Base-by-base conservation (phyloP, 805 yeast species). In the Saccharomycopsis microspora region DNA sequence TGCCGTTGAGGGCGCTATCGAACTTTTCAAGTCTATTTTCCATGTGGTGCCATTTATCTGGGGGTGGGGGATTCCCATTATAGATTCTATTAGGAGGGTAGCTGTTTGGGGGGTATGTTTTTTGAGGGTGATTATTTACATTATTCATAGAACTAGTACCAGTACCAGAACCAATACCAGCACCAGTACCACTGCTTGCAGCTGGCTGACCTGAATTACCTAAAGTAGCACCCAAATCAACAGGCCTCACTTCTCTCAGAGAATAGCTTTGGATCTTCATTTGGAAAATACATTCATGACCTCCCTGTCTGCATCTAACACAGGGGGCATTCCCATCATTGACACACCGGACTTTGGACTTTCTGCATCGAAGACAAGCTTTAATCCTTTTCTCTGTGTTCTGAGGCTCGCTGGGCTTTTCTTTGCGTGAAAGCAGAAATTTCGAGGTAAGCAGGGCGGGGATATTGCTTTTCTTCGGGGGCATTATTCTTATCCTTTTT, bases 351-450 rank as follows among this genome's bases (percentile, higher is more conserved):
- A 80, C 79, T 60, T 81, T 81, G 28, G 81, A 68, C 56, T 68
- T 68, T 48, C 83, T 71, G 58, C 88, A 81, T 55, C 70, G 68
- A 29, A 75, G 67, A 59, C 88, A 81, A 3, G 87, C 86, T 56
- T 75, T 78, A 36, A 61, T 61, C 42, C 71, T 53, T 47, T 60
- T 64, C 5, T 27, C 10, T 6, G 43, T n/a, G 10, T 30, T 8
- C 11, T 8, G 9, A 8, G 7, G 32, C 7, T 41, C 43, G 3
- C 19, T 39, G 9, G 8, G 41, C 19, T 9, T 19, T 19, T 19
- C 19, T 19, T 19, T 19, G 19, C 19, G 19, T 19, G 19, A 19
- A 19, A 19, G 19, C 19, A 19, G 19, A 19, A 19, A 19, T 19
- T 19, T 19, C 19, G 19, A 19, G 2, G 19, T 19, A 19, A 19